These are phyloP conservation scores for Silene uniflora DNA, from an alignment of 148 eudicot species.

Conservation along the genomic window DNA sequence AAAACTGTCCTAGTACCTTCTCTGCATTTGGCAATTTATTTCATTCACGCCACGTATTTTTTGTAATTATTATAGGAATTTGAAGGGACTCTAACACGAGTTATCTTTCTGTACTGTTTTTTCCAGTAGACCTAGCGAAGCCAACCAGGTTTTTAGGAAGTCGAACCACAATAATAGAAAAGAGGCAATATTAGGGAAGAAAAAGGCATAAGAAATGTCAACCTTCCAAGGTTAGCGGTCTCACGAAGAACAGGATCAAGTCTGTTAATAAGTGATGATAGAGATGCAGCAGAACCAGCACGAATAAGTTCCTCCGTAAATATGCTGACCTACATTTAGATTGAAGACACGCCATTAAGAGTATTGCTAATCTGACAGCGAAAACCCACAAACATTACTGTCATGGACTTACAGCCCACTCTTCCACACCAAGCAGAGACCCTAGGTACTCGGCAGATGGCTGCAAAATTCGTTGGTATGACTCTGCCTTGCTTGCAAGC, in stretches of 20 bases:
- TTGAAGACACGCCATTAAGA: constrained; percentile 20
- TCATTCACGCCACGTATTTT: too few relatives aligned
- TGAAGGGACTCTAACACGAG: too few relatives aligned
- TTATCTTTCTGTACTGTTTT: too few relatives aligned
- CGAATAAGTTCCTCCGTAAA: constrained; percentile 96
- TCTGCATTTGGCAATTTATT: too few relatives aligned
- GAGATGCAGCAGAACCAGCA: constrained; percentile 96
- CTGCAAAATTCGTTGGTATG: constrained; percentile 72
- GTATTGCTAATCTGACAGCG: background rate
- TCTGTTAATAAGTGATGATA: constrained; percentile 87
- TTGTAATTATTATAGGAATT: too few relatives aligned
- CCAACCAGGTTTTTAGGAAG: too few relatives aligned
- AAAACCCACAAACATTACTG: background rate
- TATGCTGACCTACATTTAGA: constrained; percentile 62
- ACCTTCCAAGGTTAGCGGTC: constrained; percentile 97
- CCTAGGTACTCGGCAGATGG: constrained; percentile 99
- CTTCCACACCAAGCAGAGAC: constrained; percentile 78
- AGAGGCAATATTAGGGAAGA: constrained; percentile 4
- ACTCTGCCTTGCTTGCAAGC: constrained; percentile 86
- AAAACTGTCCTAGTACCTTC: too few relatives aligned
- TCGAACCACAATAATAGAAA: too few relatives aligned
- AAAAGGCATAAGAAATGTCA: constrained; percentile 12
- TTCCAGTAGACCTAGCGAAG: too few relatives aligned
- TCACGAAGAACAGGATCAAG: constrained; percentile 90
- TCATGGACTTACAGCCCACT: constrained; percentile 79